Evolutionary conservation across 371 early-diverging fungal species (phyloP), one percentile per base, ranked within the genome.

Genomic region (Mucor velutinosus): DNA sequence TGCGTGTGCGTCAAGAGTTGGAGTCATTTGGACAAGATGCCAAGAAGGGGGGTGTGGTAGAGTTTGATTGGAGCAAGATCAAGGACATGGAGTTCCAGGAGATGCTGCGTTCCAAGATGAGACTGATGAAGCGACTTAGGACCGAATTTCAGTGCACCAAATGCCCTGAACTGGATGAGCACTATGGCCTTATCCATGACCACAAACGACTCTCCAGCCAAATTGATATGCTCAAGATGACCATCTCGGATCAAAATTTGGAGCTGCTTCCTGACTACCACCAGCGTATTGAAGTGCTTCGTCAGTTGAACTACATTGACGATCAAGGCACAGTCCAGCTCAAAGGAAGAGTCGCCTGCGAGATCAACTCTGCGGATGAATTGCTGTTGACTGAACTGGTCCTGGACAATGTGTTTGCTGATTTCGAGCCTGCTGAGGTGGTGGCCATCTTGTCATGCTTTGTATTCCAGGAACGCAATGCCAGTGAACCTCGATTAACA

Each of bases 341-440:
- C 45, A 99, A 99, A 85, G 99, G 99, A n/a, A 92, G 96, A 25
- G 96, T 99, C n/a, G 99, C 99, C 2, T 99, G 99, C 79, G 99
- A 99, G 81, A 94, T 95, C 74, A 95, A 95, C 76, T 91, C 98
- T 17, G 98, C 94, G 0, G 99, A 99, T 74, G 99, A 97, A 78
- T 82, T 99, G 27, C 81, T 99, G 10, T 77, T 99, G 19, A 99
- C 99, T 0, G 99, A 99, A 75, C 87, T 99, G 63, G 93, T 99
- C 7, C 87, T 99, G 66, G 96, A 98, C 75, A 98, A 99, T 76
- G 91, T 94, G 51, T 91, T 99, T 65, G 90, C 90, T 0, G 92
- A 93, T 57, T 93, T 92, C 61, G 92, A 94, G 43, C 94, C 97
- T 0, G 95, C 92, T 17, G 98, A 99, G 72, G 92, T 97, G 39